Evolutionary conservation across 2,329 filamentous ascomycete genomes (phyloP).

Genomic region (Colletotrichum sp.): DNA sequence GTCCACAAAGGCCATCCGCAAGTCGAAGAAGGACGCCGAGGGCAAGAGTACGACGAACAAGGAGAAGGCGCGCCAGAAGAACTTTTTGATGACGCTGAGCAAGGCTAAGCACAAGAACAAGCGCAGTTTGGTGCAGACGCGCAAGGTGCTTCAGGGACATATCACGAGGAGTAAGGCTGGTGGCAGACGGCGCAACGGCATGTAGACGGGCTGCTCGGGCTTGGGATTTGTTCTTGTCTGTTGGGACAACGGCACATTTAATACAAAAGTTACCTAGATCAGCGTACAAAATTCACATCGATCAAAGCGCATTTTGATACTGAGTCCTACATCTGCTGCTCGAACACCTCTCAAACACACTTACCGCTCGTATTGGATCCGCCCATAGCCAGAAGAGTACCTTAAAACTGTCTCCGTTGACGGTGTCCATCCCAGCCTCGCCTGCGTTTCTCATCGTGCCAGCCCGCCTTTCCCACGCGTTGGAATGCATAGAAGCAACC

Average conservation of each 20-base stretch:
- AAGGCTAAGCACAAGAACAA: conserved; percentile 97
- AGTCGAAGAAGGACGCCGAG: conserved; percentile 84
- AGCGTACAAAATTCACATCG: not conserved
- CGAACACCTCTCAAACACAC: not conserved
- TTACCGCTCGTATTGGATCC: not conserved
- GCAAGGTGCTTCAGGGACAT: conserved; percentile 81
- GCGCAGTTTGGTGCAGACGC: conserved; percentile 87
- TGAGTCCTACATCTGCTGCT: not conserved
- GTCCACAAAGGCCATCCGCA: conserved; percentile 81
- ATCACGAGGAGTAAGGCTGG: conserved; percentile 84
- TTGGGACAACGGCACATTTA: not conserved
- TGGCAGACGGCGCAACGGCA: conserved; percentile 75
- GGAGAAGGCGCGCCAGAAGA: conserved; percentile 97
- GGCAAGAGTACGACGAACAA: conserved; percentile 98
- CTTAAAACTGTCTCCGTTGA: not conserved
- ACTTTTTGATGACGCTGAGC: conserved; percentile 96
- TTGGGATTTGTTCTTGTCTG: not conserved
- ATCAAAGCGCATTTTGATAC: not conserved
- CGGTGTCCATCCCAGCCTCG: not conserved
- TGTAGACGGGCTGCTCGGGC: not conserved
- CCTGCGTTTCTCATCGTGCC: not conserved
- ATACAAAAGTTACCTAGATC: not conserved
- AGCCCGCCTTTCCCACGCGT: not conserved
- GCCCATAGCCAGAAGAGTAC: not conserved
- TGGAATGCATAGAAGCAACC: not conserved